Evolutionary conservation across 176 grass and related monocot genomes (phyloP).

Genomic region (Musa itinerans): DNA sequence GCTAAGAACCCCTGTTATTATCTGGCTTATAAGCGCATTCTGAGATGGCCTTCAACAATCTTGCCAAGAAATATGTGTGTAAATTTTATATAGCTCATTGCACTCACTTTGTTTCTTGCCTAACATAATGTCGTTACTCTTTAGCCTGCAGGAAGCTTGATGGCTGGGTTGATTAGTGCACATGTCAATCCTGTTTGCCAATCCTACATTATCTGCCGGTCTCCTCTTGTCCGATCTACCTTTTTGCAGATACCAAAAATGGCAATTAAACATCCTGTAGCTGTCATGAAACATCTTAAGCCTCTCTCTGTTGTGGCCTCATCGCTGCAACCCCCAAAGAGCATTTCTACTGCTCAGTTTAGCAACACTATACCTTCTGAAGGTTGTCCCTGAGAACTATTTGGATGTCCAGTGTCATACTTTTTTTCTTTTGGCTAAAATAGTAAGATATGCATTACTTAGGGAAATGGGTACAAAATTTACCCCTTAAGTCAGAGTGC

Average conservation of each 20-base stretch:
- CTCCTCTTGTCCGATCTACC: slow-evolving; percentile 4
- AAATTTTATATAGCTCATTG: not conserved
- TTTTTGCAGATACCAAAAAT: slow-evolving; percentile 16
- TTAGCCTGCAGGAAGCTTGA: not conserved
- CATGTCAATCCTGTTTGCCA: slow-evolving; percentile 7
- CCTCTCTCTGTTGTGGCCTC: slow-evolving; percentile 21
- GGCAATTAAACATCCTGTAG: slow-evolving; percentile 13
- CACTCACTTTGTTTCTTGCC: not conserved
- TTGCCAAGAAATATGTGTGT: no score
- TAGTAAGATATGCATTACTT: no score
- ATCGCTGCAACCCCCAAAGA: slow-evolving; percentile 14
- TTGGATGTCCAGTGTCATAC: not conserved
- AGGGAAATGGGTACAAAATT: no score
- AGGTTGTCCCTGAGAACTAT: slow-evolving; percentile 21
- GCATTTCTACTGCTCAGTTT: slow-evolving; percentile 12
- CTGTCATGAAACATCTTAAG: slow-evolving; percentile 8
- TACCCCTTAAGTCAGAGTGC: no score
- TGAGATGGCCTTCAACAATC: not conserved
- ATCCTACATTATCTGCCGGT: slow-evolving; percentile 8
- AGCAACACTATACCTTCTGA: slow-evolving; percentile 30
- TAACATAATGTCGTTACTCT: not conserved
- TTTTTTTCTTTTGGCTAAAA: not conserved
- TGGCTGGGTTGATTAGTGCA: slow-evolving; percentile 24
- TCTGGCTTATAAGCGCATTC: no score
- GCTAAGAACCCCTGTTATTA: not conserved